A percentile compares a stretch with the other conserved stretches of the same genome.
Evolutionary conservation across 768 basidiomycete species (phyloP).

Genomic region (Auriscalpium orientale): DNA sequence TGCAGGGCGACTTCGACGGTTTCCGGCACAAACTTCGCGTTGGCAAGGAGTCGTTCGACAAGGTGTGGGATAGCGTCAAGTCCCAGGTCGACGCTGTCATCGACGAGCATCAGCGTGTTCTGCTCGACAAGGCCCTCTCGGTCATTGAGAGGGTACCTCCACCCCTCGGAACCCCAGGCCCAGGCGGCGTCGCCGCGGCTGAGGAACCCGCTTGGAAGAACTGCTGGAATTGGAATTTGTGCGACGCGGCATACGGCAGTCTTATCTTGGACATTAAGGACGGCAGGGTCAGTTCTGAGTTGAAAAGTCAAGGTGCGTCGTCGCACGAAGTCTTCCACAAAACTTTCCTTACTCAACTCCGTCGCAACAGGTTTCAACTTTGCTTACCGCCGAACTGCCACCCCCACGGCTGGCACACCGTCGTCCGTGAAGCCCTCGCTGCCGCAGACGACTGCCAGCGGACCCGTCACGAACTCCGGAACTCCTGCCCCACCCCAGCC

Average conservation of each 20-base stretch:
- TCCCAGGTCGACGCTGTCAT: slow-evolving; percentile 85
- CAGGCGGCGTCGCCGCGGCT: slow-evolving; percentile 37
- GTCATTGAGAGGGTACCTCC: slow-evolving; percentile 79
- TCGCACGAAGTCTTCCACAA: slow-evolving; percentile 1
- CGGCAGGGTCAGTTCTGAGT: slow-evolving; percentile 84
- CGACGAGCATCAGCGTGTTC: slow-evolving; percentile 80
- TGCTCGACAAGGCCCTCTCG: slow-evolving; percentile 83
- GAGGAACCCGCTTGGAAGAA: slow-evolving; percentile 98
- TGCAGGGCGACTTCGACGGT: slow-evolving; percentile 82
- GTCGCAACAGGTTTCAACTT: slow-evolving; percentile 79
- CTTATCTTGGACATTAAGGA: slow-evolving; percentile 87
- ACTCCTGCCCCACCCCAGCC: not conserved
- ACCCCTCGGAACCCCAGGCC: slow-evolving; percentile 35
- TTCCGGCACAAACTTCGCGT: slow-evolving; percentile 73
- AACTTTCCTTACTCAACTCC: not conserved
- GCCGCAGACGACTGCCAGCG: slow-evolving; percentile 31
- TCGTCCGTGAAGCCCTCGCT: slow-evolving; percentile 43
- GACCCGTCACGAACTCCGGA: slow-evolving; percentile 23
- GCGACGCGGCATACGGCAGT: slow-evolving; percentile 90
- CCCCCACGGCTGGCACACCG: slow-evolving; percentile 39
- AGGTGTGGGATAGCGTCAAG: slow-evolving; percentile 94
- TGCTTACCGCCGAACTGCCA: slow-evolving; percentile 76
- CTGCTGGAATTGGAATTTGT: slow-evolving; percentile 98
- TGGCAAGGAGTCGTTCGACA: slow-evolving; percentile 79
- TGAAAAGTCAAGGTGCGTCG: slow-evolving; percentile 79